A percentile compares a stretch with the other conserved stretches of the same genome.
Conservation (phyloP, 1,284 basidiomycete genomes). For the Leucoagaricus sp. region DNA sequence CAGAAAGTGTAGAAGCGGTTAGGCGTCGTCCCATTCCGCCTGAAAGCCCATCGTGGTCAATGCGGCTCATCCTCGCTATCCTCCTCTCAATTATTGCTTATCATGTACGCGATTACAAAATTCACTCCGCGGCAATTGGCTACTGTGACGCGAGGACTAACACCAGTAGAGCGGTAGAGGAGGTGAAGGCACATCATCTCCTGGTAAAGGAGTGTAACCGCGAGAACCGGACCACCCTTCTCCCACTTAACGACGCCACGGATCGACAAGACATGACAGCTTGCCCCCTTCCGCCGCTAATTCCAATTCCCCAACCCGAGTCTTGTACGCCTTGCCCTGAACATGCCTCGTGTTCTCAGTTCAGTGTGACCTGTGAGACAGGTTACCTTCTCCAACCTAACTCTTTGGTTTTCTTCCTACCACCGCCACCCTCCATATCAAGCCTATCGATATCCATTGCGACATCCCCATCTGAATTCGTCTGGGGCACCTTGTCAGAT, state of each 20-base stretch:
- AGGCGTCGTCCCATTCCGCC: neutral
- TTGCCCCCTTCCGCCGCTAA: constrained; percentile 54
- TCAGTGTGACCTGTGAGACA: constrained; percentile 68
- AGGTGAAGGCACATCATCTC: constrained; percentile 42
- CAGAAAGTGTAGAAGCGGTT: constrained; percentile 3
- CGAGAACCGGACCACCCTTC: constrained; percentile 46
- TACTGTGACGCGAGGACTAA: constrained; percentile 75
- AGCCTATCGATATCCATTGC: constrained; percentile 39
- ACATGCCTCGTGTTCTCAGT: constrained; percentile 74
- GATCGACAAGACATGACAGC: constrained; percentile 30
- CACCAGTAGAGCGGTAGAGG: constrained; percentile 64
- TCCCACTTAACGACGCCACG: constrained; percentile 21
- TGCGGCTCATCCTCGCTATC: constrained; percentile 21
- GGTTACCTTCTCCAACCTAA: constrained; percentile 76
- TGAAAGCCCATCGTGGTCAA: constrained; percentile 8
- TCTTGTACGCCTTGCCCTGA: constrained; percentile 85
- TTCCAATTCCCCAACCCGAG: constrained; percentile 63
- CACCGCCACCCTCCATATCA: constrained; percentile 38
- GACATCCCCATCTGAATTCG: constrained; percentile 40
- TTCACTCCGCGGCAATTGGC: constrained; percentile 72
- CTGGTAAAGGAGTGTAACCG: constrained; percentile 62
- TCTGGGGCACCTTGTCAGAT: constrained; percentile 47
- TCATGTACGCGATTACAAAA: constrained; percentile 56
- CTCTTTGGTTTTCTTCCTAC: constrained; percentile 57
- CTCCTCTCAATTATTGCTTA: constrained; percentile 28